Evolutionary conservation across 345 rosid genomes (phyloP).

Genomic region (Arabidopsis thaliana): DNA sequence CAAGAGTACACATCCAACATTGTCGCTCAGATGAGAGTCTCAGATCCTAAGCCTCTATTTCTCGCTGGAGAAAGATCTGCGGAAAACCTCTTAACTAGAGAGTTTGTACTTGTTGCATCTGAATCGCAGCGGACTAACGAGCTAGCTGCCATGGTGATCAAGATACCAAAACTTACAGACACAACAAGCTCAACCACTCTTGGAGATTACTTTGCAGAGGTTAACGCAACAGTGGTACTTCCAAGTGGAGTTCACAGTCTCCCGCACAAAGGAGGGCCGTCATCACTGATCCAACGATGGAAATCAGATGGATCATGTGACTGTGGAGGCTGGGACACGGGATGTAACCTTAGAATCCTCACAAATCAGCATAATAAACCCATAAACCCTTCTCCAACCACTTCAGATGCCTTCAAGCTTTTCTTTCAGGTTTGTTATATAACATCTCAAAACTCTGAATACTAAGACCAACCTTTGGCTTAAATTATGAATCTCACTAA

Average conservation of each 20-base stretch:
- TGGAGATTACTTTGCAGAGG: conserved; percentile 41
- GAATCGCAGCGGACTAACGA: conserved; percentile 70
- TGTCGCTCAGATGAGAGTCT: conserved; percentile 86
- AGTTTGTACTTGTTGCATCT: conserved; percentile 66
- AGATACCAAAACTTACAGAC: conserved; percentile 51
- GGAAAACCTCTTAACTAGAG: conserved; percentile 55
- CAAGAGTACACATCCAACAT: conserved; percentile 68
- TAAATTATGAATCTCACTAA: background rate
- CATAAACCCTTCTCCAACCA: conserved; percentile 42
- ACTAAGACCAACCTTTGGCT: conserved; percentile 12
- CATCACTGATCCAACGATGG: conserved; percentile 90
- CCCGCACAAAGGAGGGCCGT: conserved; percentile 87
- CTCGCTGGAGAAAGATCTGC: conserved; percentile 35
- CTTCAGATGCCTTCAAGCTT: conserved; percentile 58
- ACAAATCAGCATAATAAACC: conserved; percentile 49
- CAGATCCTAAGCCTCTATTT: conserved; percentile 51
- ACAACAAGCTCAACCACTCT: conserved; percentile 37
- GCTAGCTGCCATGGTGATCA: conserved; percentile 86
- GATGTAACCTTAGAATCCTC: conserved; percentile 78
- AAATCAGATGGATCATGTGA: conserved; percentile 92
- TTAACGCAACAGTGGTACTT: conserved; percentile 70
- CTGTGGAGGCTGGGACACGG: conserved; percentile 99
- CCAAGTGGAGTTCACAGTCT: conserved; percentile 88
- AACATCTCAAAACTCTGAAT: conserved; percentile 10
- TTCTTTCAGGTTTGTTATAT: conserved; percentile 58